Base-by-base conservation (phyloP, 768 basidiomycete genomes). In the Leucosporidium yakuticum region DNA sequence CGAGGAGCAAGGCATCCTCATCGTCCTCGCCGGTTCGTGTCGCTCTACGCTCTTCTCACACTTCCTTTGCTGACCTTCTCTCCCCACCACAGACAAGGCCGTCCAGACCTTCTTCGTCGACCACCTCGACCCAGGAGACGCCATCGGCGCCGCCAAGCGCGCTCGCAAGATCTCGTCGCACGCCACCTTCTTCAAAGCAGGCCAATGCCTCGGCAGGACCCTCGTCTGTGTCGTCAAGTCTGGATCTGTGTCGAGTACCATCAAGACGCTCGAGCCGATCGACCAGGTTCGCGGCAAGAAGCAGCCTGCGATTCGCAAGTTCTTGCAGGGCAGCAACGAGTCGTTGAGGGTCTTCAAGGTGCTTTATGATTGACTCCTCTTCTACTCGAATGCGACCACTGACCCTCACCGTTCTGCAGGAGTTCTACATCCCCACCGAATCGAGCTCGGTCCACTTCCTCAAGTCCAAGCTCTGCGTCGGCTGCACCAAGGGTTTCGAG, bases 391-490 rank as follows among this genome's bases (percentile, higher is more conserved):
- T 2, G 21, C 17, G 34, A n/a, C 25, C 44, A 36, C 62, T 68
- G 31, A 62, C 21, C 8, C 17, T 20, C 34, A 1, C 53, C 7
- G 29, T 20, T 63, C 19, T 71, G 4, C 76, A 96, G 92, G 95
- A 98, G 78, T 98, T 99, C 80, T 99, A 98, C 77, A 97, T 99
- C 68, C 95, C 96, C 0, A 91, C 96, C 19, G 93, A 98, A 78
- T 95, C 92, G 60, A 91, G 87, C 65, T 97, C 94, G 19, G 89
- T 98, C 29, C 95, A 96, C 79, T 97, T 95, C 81, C 83, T 99
- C 73, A 96, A 95, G 82, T 96, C 95, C 57, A 90, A 89, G 80
- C 85, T 99, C 73, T 99, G 96, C 78, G 91, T 99, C 20, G 96
- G 95, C 2, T 95, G 93, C 77, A 90, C 94, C 15, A 89, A 91